Conservation (phyloP, 2,329 filamentous ascomycete genomes). For the Colletotrichum sidae region DNA sequence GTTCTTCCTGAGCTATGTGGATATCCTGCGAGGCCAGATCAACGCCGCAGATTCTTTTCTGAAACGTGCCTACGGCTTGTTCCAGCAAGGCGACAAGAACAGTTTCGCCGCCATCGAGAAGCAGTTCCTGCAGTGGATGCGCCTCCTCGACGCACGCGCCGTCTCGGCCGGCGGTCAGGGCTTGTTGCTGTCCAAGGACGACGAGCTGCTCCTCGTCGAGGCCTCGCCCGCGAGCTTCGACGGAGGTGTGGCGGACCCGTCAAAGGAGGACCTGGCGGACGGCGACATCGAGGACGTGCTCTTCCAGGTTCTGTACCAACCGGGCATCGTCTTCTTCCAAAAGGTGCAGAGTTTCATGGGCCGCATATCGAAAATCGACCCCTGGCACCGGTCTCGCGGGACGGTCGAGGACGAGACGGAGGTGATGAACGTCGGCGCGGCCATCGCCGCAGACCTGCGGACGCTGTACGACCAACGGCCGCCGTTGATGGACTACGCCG, state of each 20-base stretch:
- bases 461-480: constrained; percentile 62
- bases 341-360: constrained; percentile 69
- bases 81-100: constrained; percentile 54
- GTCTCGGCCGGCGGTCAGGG: constrained; percentile 68
- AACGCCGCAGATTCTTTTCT: constrained; percentile 61
- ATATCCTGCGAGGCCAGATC: constrained; percentile 57
- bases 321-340: constrained; percentile 67
- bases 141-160: constrained; percentile 65
- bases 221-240: constrained; percentile 56
- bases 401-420: constrained; percentile 69
- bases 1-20: constrained; percentile 67
- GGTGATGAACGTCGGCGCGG: constrained; percentile 64
- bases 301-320: constrained; percentile 66
- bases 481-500: constrained; percentile 66
- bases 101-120: constrained; percentile 55
- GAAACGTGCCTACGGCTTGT: constrained; percentile 60
- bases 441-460: constrained; percentile 63
- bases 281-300: constrained; percentile 61
- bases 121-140: constrained; percentile 65
- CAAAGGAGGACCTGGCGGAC: constrained; percentile 40
- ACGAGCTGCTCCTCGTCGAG: constrained; percentile 58
- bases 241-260: constrained; percentile 42
- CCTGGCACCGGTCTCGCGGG: constrained; percentile 65
- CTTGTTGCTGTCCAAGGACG: constrained; percentile 61
- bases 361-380: constrained; percentile 66